phyloP scores from a whole-genome alignment of 306 rosid species.

The Sicyos edulis region DNA sequence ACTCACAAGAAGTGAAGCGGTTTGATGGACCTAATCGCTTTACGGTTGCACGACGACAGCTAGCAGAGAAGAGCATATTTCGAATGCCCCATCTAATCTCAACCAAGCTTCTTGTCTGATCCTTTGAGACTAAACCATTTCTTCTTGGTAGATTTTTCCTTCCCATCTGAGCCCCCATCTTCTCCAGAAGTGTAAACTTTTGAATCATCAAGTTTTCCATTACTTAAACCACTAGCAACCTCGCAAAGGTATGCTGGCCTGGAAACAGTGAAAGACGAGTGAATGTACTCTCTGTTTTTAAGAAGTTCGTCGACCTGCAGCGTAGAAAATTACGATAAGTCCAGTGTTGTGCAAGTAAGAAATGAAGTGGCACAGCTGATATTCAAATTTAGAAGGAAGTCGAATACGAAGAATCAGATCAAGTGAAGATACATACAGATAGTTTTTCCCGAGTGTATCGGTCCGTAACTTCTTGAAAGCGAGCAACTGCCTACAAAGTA shows the following conservation, averaged over 20 bases:
- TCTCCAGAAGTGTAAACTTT: slow-evolving; percentile 60
- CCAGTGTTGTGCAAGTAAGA: not conserved
- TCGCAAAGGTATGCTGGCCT: slow-evolving; percentile 34
- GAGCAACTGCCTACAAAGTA: slow-evolving; percentile 70
- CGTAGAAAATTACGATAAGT: not conserved
- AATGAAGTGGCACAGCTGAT: not conserved
- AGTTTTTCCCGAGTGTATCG: slow-evolving; percentile 83
- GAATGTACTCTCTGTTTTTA: slow-evolving; percentile 77
- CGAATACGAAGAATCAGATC: not conserved
- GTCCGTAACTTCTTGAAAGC: slow-evolving; percentile 90
- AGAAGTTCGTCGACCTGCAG: slow-evolving; percentile 93
- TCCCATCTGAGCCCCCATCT: slow-evolving; percentile 85
- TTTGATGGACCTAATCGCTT: slow-evolving; percentile 12
- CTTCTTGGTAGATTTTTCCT: slow-evolving; percentile 77
- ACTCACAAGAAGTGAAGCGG: slow-evolving; percentile 26
- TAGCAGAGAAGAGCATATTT: slow-evolving; percentile 18
- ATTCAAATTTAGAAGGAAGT: not conserved
- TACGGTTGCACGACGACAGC: slow-evolving; percentile 25
- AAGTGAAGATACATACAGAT: slow-evolving; percentile 42
- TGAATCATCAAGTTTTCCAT: slow-evolving; percentile 68
- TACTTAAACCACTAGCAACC: slow-evolving; percentile 53
- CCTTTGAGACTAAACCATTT: slow-evolving; percentile 85
- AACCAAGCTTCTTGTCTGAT: slow-evolving; percentile 46
- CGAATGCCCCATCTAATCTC: slow-evolving; percentile 21
- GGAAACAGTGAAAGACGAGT: slow-evolving; percentile 61